Evolutionary conservation across 176 grass and related monocot genomes (phyloP), one percentile per base, ranked within the genome.

Genomic region (Aegilops umbellulata): DNA sequence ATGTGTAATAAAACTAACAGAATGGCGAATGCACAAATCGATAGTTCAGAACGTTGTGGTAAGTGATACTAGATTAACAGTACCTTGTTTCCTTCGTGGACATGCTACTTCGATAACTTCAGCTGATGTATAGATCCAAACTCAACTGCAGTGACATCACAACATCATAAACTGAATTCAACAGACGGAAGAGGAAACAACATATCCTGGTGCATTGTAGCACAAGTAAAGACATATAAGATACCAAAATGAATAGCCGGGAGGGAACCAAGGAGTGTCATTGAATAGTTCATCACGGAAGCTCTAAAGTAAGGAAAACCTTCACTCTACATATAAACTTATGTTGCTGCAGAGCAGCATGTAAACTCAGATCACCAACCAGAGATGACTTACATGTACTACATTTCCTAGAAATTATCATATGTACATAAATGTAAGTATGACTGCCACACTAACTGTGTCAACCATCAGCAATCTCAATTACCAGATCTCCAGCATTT

Each of bases 41-140:
- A 34, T 26, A 49, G 23, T 65, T 60, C 44, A 1, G 0, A 32
- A 81, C 10, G 17, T 63, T 4, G 38, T 27, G 32, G 24, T 35
- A 74, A 73, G 53, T 42, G 39, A 71, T 70, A 36, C 65, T 12
- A 58, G 17, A 58, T 58, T 22, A 22, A 58, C 22, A 79, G 15
- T 83, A 87, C 89, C 89, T 87, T 79, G 73, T 46, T 25, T 79
- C 31, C 64, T 87, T 90, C 25, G 55, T 32, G 78, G 89, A 79
- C 89, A 90, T 90, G 84, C 16, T 76, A 79, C 32, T 39, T 17
- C 31, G 49, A 39, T 63, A 36, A 86, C 41, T 49, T 82, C 49
- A 71, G 29, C n/a, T 82, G 63, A 11, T 62, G 38, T 19, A 20
- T 53, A 47, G 35, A 57, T 32, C 36, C 39, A 62, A 82, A 78